These are phyloP conservation scores for Lipomyces yamadae DNA, from an alignment of 805 yeast species.

Conservation along the genomic window DNA sequence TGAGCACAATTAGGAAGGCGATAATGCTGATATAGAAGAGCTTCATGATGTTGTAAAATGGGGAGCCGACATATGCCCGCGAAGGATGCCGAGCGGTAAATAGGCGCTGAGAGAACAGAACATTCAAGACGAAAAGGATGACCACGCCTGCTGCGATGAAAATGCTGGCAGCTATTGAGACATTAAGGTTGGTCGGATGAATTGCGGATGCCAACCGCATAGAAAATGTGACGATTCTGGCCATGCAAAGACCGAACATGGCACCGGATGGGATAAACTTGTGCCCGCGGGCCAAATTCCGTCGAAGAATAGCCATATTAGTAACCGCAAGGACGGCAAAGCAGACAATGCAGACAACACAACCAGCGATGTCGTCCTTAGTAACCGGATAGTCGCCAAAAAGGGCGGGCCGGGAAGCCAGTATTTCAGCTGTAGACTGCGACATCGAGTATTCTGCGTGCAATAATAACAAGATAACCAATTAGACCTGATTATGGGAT, in stretches of 20 bases:
- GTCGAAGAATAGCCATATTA: background rate
- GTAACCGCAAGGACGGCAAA: background rate
- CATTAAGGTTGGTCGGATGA: background rate
- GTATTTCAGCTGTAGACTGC: background rate
- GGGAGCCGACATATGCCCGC: background rate
- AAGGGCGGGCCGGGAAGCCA: background rate
- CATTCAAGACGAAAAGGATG: background rate
- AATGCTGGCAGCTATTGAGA: background rate
- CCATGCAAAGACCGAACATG: slow-evolving; percentile 12
- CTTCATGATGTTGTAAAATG: background rate
- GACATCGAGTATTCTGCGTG: background rate
- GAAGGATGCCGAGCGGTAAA: slow-evolving; percentile 2
- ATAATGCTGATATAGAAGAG: background rate
- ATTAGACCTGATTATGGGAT: no score
- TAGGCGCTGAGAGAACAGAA: slow-evolving; percentile 2
- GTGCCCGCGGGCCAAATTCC: background rate
- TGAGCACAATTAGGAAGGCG: background rate
- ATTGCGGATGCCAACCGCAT: background rate
- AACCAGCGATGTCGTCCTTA: background rate
- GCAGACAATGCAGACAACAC: background rate
- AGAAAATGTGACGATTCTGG: background rate
- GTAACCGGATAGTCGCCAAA: slow-evolving; percentile 2
- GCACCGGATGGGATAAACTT: slow-evolving; percentile 4
- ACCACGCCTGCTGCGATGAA: slow-evolving; percentile 1
- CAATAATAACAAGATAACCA: background rate